Evolutionary conservation across 2,329 filamentous ascomycete species (phyloP).

Genomic region (Sclerotinia spermophila): DNA sequence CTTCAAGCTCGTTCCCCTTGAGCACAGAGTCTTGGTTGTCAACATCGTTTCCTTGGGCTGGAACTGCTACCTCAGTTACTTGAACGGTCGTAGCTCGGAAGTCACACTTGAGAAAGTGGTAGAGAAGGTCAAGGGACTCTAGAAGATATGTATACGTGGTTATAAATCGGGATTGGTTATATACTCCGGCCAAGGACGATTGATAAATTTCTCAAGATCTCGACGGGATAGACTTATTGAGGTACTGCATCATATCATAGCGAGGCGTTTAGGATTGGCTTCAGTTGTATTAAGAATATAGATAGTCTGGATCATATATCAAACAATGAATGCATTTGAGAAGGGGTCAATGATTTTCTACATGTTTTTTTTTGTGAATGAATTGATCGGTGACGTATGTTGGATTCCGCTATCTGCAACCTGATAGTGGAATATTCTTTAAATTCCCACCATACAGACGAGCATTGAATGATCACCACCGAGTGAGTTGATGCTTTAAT

Average conservation of each 20-base stretch:
- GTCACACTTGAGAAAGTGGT: conserved; percentile 8
- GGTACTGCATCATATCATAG: conserved; percentile 21
- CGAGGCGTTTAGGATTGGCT: conserved; percentile 25
- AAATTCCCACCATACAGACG: neutral
- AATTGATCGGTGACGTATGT: conserved; percentile 9
- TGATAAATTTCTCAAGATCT: conserved; percentile 12
- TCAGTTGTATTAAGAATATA: neutral
- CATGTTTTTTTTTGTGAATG: neutral
- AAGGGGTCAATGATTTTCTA: neutral
- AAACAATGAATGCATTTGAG: neutral
- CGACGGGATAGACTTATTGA: conserved; percentile 12
- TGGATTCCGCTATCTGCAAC: neutral
- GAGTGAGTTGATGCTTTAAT: neutral
- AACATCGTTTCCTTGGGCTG: conserved; percentile 63
- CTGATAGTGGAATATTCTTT: neutral
- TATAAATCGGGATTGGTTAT: neutral
- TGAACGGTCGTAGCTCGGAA: conserved; percentile 29
- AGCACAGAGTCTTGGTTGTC: conserved; percentile 66
- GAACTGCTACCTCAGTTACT: conserved; percentile 42
- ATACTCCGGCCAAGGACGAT: neutral
- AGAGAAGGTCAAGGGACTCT: conserved; percentile 18
- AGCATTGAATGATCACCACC: no score
- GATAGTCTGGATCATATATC: conserved; percentile 1
- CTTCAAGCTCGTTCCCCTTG: conserved; percentile 66
- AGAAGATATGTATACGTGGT: neutral